Conservation (phyloP, 2,329 filamentous ascomycete genomes). For the Aspergillus versicolor region DNA sequence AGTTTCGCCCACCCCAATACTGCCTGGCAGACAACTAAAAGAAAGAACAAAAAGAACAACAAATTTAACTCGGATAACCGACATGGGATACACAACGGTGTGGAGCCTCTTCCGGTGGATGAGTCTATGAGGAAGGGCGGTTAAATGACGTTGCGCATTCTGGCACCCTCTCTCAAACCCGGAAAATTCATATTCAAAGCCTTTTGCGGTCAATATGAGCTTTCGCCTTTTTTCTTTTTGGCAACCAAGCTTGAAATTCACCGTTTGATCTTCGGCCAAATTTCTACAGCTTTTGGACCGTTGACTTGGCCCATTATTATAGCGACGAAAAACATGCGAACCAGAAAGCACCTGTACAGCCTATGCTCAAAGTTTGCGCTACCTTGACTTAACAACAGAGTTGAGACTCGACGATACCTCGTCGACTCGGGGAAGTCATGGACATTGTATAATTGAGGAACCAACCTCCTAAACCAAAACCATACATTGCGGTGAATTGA, state of each 20-base stretch:
- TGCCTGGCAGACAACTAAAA: conserved; percentile 48
- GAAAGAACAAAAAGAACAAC: conserved; percentile 39
- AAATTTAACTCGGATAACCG: conserved; percentile 36
- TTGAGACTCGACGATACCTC: conserved; percentile 7
- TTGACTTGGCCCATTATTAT: not conserved
- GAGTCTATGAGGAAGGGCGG: conserved; percentile 48
- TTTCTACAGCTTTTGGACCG: not conserved
- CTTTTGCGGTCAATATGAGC: not conserved
- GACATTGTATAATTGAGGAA: conserved; percentile 22
- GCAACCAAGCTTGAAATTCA: not conserved
- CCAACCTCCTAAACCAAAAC: conserved; percentile 15
- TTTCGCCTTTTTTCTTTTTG: not conserved
- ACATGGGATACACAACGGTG: conserved; percentile 27
- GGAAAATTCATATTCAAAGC: not conserved
- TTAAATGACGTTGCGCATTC: conserved; percentile 23
- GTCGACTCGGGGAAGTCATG: not conserved
- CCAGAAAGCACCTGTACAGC: conserved; percentile 14
- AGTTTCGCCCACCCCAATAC: conserved; percentile 20
- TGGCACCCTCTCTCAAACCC: not conserved
- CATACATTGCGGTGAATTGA: conserved; percentile 17
- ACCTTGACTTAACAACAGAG: conserved; percentile 5
- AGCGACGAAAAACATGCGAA: not conserved
- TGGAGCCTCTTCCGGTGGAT: conserved; percentile 42
- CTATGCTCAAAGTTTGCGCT: conserved; percentile 9
- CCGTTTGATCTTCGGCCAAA: not conserved